These are phyloP conservation scores for Magnaporthiopsis rhizophila DNA, from an alignment of 2,329 filamentous ascomycete species.

Conservation along the genomic window DNA sequence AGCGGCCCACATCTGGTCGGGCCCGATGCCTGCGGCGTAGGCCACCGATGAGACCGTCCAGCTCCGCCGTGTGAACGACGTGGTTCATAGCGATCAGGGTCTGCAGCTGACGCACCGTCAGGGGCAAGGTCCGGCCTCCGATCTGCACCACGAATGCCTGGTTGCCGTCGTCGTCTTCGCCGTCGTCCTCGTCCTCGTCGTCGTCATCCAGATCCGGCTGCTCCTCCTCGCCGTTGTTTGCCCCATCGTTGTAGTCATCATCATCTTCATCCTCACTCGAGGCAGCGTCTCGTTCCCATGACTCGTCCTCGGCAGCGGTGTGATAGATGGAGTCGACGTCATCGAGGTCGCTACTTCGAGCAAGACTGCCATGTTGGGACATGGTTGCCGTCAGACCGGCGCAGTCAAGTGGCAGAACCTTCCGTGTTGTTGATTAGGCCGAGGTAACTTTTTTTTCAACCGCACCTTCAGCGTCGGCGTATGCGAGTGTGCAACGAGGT, in stretches of 20 bases:
- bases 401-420: not conserved
- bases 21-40: constrained; percentile 32
- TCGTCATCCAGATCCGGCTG: constrained; percentile 13
- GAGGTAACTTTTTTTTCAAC: not conserved
- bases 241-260: constrained; percentile 13
- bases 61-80: not conserved
- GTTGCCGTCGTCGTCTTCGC: constrained; percentile 9
- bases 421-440: not conserved
- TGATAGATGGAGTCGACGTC: constrained; percentile 2
- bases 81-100: not conserved
- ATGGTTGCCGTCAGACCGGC: not conserved
- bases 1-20: constrained; percentile 46
- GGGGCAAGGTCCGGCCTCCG: constrained; percentile 9
- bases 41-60: constrained; percentile 10
- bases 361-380: not conserved
- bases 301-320: constrained; percentile 1
- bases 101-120: constrained; percentile 17
- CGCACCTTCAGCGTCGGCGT: not conserved
- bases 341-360: constrained; percentile 1
- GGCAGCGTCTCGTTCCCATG: not conserved
- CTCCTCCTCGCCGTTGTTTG: constrained; percentile 12
- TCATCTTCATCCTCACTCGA: constrained; percentile 14
- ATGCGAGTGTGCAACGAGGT: no score
- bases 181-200: constrained; percentile 10
- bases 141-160: constrained; percentile 13